phyloP scores from a whole-genome alignment of 108 stramenopile genomes.

The Ochromonas danica region DNA sequence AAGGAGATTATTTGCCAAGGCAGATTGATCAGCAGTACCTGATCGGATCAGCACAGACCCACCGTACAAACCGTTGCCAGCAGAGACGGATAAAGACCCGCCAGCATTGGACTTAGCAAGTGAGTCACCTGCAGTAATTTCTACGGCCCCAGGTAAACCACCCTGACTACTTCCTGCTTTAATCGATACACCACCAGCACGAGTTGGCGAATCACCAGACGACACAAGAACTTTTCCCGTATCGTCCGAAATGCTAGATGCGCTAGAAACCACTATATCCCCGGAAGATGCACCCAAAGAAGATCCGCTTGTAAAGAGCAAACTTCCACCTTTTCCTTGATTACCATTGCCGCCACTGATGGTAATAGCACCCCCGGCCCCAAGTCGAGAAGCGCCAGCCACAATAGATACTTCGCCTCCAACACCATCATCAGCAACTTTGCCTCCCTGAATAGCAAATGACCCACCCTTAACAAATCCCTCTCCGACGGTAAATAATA shows the following conservation, averaged over 20 bases:
- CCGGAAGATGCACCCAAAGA: not conserved
- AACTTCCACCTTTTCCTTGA: not conserved
- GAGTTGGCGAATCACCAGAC: not conserved
- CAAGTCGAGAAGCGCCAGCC: slow-evolving; percentile 3
- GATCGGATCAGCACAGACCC: not conserved
- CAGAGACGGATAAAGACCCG: not conserved
- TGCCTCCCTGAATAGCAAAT: not conserved
- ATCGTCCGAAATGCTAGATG: too few relatives aligned
- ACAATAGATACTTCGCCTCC: slow-evolving; percentile 7
- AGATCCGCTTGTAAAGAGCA: not conserved
- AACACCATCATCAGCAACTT: not conserved
- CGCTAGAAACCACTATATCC: slow-evolving; percentile 18
- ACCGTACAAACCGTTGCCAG: not conserved
- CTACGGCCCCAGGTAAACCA: not conserved
- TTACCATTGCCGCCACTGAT: not conserved
- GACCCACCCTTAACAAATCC: not conserved
- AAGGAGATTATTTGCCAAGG: not conserved
- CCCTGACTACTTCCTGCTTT: not conserved
- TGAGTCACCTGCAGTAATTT: slow-evolving; percentile 12
- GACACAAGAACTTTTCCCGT: not conserved
- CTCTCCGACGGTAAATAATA: not conserved
- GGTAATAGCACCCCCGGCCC: not conserved
- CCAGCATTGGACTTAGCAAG: not conserved
- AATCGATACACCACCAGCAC: not conserved
- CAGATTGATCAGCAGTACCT: not conserved